Base-by-base conservation (phyloP, 345 rosid species). In the Microcos paniculata region DNA sequence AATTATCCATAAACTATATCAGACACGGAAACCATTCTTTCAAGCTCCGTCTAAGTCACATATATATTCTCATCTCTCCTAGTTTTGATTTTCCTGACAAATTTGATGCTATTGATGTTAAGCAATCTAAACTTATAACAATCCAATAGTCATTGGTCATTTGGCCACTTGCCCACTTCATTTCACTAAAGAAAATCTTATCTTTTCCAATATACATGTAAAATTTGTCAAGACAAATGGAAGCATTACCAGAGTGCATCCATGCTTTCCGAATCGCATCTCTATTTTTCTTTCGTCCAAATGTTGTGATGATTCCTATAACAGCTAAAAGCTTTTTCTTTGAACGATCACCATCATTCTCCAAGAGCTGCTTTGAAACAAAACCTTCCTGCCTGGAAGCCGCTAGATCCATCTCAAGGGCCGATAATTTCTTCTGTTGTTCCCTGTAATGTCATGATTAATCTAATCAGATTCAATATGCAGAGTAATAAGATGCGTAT, bases 181-280 rank as follows among this genome's bases (percentile, higher is more conserved):
- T 28, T 30, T 18, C 21, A 31, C 45, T 14, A 33, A 70, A 51
- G 45, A 11, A 51, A 51, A 53, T 71, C 43, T 69, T 14, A 18
- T 24, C 18, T 71, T 7, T 53, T 33, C 3, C 6, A 51, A 42
- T 51, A 71, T 23, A 55, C 16, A 0, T 26, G 15, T 16, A 30
- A 24, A 31, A 69, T 16, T 16, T 18, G n/a, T 26, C 15, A 52
- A 24, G 3, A 6, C 18, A n/a, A 64, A 64, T 7, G 19, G 24
- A 68, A 59, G 35, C 33, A 52, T 66, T 80, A 82, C 91, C 89
- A 1, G 83, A 72, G 24, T 83, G 84, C 90, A 86, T 85, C 92
- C 90, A 87, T 11, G 90, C 85, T 77, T 80, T 79, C 18, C 90
- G 83, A 64, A 85, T 84, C 30, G 90, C 88, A 85, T 83, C 87